These are phyloP conservation scores for Xylaria sp. DNA, from an alignment of 495 filamentous ascomycete species.

Conservation along the genomic window DNA sequence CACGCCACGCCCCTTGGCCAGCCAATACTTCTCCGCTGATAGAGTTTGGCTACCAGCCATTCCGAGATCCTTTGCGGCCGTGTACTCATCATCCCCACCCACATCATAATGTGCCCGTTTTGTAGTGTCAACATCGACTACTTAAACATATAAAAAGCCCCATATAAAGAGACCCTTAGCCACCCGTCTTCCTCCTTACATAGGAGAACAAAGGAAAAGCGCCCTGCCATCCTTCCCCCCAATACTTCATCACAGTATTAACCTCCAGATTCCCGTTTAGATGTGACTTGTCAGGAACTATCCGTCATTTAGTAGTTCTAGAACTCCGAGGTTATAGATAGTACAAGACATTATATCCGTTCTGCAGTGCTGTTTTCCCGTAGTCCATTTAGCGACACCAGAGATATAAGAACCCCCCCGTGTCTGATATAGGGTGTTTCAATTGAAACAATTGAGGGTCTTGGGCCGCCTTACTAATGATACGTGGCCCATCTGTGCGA, in stretches of 20 bases:
- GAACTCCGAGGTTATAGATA: constrained; percentile 5
- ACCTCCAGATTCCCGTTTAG: neutral
- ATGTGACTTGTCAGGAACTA: neutral
- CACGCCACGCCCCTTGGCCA: neutral
- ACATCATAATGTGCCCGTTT: constrained; percentile 10
- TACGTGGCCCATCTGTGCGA: neutral
- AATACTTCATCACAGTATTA: neutral
- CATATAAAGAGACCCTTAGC: constrained; percentile 19
- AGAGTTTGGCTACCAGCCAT: constrained; percentile 1
- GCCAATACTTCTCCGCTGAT: neutral
- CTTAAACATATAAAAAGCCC: constrained; percentile 6
- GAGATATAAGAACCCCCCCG: neutral
- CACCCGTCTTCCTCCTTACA: constrained; percentile 1
- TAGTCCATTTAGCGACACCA: neutral
- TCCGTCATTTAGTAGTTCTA: constrained; percentile 14
- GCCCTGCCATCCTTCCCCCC: constrained; percentile 9
- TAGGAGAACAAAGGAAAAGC: constrained; percentile 26
- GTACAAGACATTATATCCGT: constrained; percentile 22
- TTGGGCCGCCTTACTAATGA: neutral
- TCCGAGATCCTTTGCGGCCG: constrained; percentile 9
- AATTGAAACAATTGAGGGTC: neutral
- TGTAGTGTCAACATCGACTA: constrained; percentile 3
- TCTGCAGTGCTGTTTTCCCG: neutral
- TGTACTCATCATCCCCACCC: constrained; percentile 22
- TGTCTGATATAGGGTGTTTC: constrained; percentile 1